Evolutionary conservation across 306 rosid species (phyloP).

Genomic region (Acacia melanoxylon): DNA sequence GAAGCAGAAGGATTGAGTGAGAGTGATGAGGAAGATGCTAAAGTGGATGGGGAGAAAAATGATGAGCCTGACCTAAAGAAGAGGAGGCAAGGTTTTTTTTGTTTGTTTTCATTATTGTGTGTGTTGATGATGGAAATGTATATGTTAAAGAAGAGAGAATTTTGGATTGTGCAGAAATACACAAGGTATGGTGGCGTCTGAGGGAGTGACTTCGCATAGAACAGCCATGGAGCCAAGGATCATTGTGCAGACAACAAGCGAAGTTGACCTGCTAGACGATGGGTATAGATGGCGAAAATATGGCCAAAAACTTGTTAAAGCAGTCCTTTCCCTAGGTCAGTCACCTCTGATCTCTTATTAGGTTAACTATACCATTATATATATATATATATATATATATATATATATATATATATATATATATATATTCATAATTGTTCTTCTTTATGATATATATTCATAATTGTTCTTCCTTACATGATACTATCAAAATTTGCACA

Average conservation of each 20-base stretch:
- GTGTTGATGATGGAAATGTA: too few species aligned
- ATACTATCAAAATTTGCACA: too few species aligned
- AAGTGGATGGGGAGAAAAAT: slow-evolving; percentile 48
- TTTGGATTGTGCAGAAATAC: neutral
- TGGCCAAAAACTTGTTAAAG: slow-evolving; percentile 85
- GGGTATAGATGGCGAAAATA: slow-evolving; percentile 89
- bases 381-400: too few species aligned
- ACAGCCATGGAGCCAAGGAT: slow-evolving; percentile 73
- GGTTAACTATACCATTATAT: too few species aligned
- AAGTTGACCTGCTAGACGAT: slow-evolving; percentile 80
- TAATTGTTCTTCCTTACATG: too few species aligned
- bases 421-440: too few species aligned
- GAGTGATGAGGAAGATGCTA: slow-evolving; percentile 50
- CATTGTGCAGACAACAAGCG: slow-evolving; percentile 84
- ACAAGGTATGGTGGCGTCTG: slow-evolving; percentile 11
- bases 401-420: too few species aligned
- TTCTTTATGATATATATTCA: too few species aligned
- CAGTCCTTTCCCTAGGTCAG: slow-evolving; percentile 75
- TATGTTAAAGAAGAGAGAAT: neutral
- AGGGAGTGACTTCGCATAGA: slow-evolving; percentile 57
- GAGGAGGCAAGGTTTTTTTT: slow-evolving; percentile 53
- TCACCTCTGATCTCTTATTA: neutral
- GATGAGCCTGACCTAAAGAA: slow-evolving; percentile 73
- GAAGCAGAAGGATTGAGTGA: slow-evolving; percentile 60
- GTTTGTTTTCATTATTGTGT: too few species aligned